Conservation (phyloP, 169 alveolate genomes). For the Cryptosporidium parvum region DNA sequence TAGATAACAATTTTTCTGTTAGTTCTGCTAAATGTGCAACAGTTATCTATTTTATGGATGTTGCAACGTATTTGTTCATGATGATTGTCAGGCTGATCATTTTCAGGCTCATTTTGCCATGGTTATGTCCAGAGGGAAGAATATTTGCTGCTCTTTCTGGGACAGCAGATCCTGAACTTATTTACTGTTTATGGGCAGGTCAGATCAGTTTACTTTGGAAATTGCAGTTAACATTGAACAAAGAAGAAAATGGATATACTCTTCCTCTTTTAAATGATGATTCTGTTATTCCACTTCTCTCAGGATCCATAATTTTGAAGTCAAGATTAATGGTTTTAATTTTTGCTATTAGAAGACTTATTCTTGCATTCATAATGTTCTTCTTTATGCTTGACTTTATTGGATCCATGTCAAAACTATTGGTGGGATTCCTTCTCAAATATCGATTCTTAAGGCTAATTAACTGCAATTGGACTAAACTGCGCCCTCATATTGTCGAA, state of each 20-base stretch:
- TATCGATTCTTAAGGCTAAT: conserved; percentile 60
- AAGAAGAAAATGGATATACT: conserved; percentile 8
- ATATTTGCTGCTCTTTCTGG: conserved; percentile 75
- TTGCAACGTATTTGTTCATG: conserved; percentile 41
- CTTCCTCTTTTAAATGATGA: conserved; percentile 3
- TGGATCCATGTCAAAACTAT: conserved; percentile 63
- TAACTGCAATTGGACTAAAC: conserved; percentile 72
- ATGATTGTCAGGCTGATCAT: conserved; percentile 48
- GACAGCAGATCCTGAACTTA: conserved; percentile 72
- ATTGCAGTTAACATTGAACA: conserved; percentile 24
- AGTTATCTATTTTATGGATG: conserved; percentile 49
- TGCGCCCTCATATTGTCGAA: conserved; percentile 71
- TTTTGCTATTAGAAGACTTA: conserved; percentile 65
- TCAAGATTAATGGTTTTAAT: conserved; percentile 52
- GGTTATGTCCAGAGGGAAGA: conserved; percentile 75
- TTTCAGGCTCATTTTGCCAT: conserved; percentile 47
- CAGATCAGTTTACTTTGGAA: conserved; percentile 59
- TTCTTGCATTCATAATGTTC: conserved; percentile 63
- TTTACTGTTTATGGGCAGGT: conserved; percentile 61
- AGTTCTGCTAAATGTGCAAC: conserved; percentile 26
- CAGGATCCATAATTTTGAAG: conserved; percentile 19
- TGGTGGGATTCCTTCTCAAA: conserved; percentile 43
- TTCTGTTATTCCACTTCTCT: not conserved
- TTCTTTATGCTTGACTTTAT: conserved; percentile 64
- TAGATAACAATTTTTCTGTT: conserved; percentile 1